Base-by-base conservation (phyloP, 1,284 basidiomycete species). In the Laetiporus sulphureus region DNA sequence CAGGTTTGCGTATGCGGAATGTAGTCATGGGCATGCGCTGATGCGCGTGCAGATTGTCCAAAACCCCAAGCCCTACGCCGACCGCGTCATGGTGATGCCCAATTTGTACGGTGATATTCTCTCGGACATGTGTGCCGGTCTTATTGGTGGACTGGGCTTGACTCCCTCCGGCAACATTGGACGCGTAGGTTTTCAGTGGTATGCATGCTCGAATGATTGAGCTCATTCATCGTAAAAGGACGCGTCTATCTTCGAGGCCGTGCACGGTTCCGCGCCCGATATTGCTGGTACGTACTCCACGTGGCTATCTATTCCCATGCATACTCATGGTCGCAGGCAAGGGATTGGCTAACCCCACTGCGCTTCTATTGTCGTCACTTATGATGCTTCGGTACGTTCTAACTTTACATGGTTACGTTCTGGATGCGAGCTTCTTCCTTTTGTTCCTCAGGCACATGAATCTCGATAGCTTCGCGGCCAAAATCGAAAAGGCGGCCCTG, bases 71-170 rank as follows among this genome's bases (percentile, higher is more conserved):
- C 96, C 96, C 8, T 99, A 85, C 71, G 77, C 90, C 36, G 94
- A 98, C 71, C 87, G 92, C 47, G 96, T 99, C 56, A 99, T 99
- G 95, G 96, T 99, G 55, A 99, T 99, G 95, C 96, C 96, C 52
- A 99, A 99, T 77, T 72, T 99, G 50, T 94, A 91, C 61, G 92
- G 90, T 65, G 95, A 97, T 67, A 99, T 99, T 63, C 72, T 98
- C 50, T 98, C 95, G 39, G 95, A 99, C 68, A 95, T 99, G 87
- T 97, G 95, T 54, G 96, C 96, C 49, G 96, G 95, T 56, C 77
- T 99, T 56, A 99, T 99, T 65, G 96, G 96, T 55, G 96, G 96
- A 58, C 77, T 99, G 52, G 96, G 95, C 54, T 76, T 99, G 47
- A 99, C 96, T 10, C 96, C 96, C 27, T 98, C 95, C 36, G 96